Percentiles rank a stretch among this genome's conserved stretches.
Evolutionary conservation across 805 yeast genomes (phyloP).

Genomic region (Candida pini): DNA sequence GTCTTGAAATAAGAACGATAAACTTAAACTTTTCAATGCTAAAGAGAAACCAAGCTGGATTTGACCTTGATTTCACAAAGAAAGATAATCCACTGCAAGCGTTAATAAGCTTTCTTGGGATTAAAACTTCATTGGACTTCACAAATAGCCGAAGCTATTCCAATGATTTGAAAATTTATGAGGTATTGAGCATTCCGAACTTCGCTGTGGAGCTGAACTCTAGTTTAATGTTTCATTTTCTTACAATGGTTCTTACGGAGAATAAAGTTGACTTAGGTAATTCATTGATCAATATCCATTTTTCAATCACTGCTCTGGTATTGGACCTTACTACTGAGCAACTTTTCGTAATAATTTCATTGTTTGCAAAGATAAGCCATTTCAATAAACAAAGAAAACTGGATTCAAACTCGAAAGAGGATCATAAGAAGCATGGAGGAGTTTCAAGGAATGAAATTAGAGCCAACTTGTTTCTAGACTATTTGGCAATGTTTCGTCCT

Average conservation of each 20-base stretch:
- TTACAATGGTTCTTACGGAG: conserved; percentile 12
- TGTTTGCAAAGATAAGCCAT: conserved; percentile 1
- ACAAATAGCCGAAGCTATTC: conserved; percentile 11
- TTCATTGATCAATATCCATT: conserved; percentile 32
- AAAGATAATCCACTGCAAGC: conserved; percentile 39
- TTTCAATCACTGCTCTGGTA: conserved; percentile 38
- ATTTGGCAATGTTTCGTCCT: conserved; percentile 13
- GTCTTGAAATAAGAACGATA: conserved; percentile 13
- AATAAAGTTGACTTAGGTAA: conserved; percentile 16
- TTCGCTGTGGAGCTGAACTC: conserved; percentile 13
- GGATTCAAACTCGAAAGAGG: neutral
- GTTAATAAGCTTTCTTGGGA: conserved; percentile 32
- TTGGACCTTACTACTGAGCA: conserved; percentile 39
- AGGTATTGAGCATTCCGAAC: conserved; percentile 27
- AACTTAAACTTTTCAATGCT: conserved; percentile 13
- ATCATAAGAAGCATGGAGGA: neutral
- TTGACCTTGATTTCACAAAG: conserved; percentile 34
- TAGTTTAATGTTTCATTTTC: conserved; percentile 13
- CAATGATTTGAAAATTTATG: conserved; percentile 19
- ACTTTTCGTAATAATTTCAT: conserved; percentile 28
- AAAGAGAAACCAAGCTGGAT: conserved; percentile 34
- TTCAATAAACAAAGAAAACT: conserved; percentile 1
- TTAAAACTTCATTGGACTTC: conserved; percentile 24
- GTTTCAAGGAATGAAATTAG: neutral
- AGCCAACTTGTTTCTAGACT: neutral